These are phyloP conservation scores for Trichosporon coremiiforme DNA, from an alignment of 1,284 basidiomycete species.

Conservation along the genomic window DNA sequence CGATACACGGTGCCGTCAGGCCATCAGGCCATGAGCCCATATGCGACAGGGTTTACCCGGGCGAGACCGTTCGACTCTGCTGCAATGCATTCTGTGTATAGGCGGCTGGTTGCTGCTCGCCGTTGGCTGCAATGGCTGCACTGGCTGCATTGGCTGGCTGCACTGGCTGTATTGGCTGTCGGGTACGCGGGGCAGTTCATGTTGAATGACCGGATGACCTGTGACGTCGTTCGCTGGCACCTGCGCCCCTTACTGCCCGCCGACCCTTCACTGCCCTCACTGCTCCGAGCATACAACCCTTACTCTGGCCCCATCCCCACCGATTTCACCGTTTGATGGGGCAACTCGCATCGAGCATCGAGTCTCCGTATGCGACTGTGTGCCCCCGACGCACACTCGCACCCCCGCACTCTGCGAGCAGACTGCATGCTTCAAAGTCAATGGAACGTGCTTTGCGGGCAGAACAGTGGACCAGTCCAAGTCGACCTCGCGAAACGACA, in stretches of 20 bases:
- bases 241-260: constrained; percentile 1
- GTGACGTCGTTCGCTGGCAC: background rate
- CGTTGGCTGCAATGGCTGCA: background rate
- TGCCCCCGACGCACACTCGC: background rate
- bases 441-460: background rate
- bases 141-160: no score
- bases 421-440: background rate
- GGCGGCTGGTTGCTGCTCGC: background rate
- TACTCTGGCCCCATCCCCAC: constrained; percentile 9
- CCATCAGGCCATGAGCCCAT: background rate
- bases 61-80: background rate
- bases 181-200: background rate
- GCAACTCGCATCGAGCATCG: background rate
- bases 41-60: background rate
- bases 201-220: background rate
- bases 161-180: no score
- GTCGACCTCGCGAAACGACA: no score
- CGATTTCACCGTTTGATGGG: constrained; percentile 22
- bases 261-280: background rate
- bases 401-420: no score
- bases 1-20: background rate
- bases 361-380: no score
- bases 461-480: background rate
- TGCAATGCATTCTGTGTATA: background rate
- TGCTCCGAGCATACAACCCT: background rate